phyloP scores from a whole-genome alignment of 2,329 filamentous ascomycete species.

The Penicillium sp. region DNA sequence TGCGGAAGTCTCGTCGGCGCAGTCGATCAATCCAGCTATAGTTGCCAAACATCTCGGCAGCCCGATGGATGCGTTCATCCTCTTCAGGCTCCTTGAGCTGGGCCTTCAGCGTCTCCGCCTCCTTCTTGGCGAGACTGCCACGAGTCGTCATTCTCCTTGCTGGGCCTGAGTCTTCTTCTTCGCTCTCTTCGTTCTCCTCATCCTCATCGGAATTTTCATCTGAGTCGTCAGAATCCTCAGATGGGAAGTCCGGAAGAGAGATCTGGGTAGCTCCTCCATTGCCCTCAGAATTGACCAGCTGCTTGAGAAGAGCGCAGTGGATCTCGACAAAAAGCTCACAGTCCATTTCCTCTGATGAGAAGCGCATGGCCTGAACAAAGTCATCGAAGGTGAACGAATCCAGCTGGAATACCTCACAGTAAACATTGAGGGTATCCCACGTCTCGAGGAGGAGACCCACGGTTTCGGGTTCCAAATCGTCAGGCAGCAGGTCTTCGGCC shows the following conservation, averaged over 20 bases:
- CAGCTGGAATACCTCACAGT: slow-evolving; percentile 88
- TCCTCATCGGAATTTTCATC: slow-evolving; percentile 55
- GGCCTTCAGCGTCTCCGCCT: slow-evolving; percentile 68
- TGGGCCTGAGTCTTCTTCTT: slow-evolving; percentile 64
- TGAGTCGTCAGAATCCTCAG: slow-evolving; percentile 63
- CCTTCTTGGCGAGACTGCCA: slow-evolving; percentile 80
- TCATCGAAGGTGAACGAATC: slow-evolving; percentile 99
- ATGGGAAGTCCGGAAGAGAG: slow-evolving; percentile 71
- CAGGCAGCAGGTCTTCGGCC: slow-evolving; percentile 47
- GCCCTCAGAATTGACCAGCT: slow-evolving; percentile 75
- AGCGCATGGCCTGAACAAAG: slow-evolving; percentile 82
- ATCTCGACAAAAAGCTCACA: slow-evolving; percentile 88
- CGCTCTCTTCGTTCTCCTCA: slow-evolving; percentile 35
- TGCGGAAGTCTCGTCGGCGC: slow-evolving; percentile 77
- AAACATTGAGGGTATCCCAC: slow-evolving; percentile 98
- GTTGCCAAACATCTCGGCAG: slow-evolving; percentile 70
- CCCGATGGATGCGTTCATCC: slow-evolving; percentile 50
- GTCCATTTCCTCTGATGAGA: slow-evolving; percentile 70
- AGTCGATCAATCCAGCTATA: slow-evolving; percentile 87
- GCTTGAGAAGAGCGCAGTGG: slow-evolving; percentile 87
- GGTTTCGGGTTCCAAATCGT: slow-evolving; percentile 72
- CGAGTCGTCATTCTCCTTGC: slow-evolving; percentile 77
- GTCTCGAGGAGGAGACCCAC: slow-evolving; percentile 85
- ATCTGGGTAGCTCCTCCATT: slow-evolving; percentile 76
- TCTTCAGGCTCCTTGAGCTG: slow-evolving; percentile 55